Percentiles rank a stretch among this genome's conserved stretches.
Evolutionary conservation across 108 stramenopile species (phyloP).

Genomic region (Nitzschia sp.): DNA sequence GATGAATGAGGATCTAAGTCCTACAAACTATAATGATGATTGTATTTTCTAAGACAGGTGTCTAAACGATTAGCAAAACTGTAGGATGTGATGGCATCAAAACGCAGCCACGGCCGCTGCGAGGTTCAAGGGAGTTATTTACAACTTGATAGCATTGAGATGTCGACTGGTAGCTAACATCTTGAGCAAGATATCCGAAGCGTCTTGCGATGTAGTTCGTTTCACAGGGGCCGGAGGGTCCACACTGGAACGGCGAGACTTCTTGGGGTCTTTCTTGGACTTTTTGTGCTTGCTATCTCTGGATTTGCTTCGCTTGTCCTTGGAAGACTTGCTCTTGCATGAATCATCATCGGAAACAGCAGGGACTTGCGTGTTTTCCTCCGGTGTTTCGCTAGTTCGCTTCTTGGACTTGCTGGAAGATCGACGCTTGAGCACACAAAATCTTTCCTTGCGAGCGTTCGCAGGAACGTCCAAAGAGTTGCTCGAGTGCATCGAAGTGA

Average conservation of each 20-base stretch:
- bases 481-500: neutral
- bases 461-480: neutral
- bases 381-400: neutral
- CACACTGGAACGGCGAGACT: neutral
- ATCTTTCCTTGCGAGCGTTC: neutral
- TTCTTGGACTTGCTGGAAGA: neutral
- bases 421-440: neutral
- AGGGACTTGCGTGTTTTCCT: neutral
- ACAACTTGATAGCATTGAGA: neutral
- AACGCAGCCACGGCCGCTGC: too few relatives aligned
- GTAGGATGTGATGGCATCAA: too few relatives aligned
- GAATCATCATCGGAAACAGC: neutral
- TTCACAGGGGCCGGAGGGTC: slow-evolving; percentile 20
- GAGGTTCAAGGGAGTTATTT: too few relatives aligned
- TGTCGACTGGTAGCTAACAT: slow-evolving; percentile 1
- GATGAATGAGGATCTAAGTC: too few relatives aligned
- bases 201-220: neutral
- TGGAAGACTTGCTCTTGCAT: neutral
- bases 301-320: slow-evolving; percentile 6
- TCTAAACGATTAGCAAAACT: too few relatives aligned
- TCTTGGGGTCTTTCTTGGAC: neutral
- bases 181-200: neutral
- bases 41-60: too few relatives aligned
- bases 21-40: too few relatives aligned
- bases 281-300: neutral